Evolutionary conservation across 805 yeast species (phyloP).

Genomic region (Nakazawaea pomicola): DNA sequence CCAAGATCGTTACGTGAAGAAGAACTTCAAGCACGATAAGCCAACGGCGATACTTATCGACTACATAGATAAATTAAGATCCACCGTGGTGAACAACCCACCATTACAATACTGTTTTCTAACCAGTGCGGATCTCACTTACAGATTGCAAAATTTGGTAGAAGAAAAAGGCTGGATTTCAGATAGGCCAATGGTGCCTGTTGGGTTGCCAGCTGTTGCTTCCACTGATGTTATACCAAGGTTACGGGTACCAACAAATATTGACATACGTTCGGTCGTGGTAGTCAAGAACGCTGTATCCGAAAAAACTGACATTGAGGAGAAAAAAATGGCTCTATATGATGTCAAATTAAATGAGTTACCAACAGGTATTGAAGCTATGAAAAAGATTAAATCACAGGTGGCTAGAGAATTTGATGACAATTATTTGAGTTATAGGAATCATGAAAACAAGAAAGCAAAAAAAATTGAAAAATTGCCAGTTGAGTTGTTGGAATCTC

Average conservation of each 20-base stretch:
- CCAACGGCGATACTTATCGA: constrained; percentile 27
- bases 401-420: constrained; percentile 11
- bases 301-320: too few species aligned
- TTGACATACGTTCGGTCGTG: not conserved
- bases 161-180: constrained; percentile 2
- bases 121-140: not conserved
- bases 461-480: not conserved
- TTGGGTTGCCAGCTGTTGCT: constrained; percentile 4
- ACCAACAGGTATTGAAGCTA: constrained; percentile 5
- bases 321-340: too few species aligned
- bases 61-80: constrained; percentile 21
- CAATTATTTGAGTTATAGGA: constrained; percentile 8
- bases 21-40: constrained; percentile 13
- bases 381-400: not conserved
- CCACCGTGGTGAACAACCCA: constrained; percentile 10
- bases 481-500: not conserved
- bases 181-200: constrained; percentile 4
- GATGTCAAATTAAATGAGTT: constrained; percentile 8
- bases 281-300: not conserved
- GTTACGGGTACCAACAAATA: not conserved
- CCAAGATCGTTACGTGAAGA: constrained; percentile 16
- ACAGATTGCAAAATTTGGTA: not conserved
- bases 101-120: constrained; percentile 12
- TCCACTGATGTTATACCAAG: not conserved
- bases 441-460: not conserved